Evolutionary conservation across 1,284 basidiomycete genomes (phyloP).

Genomic region (Ganoderma sinense): DNA sequence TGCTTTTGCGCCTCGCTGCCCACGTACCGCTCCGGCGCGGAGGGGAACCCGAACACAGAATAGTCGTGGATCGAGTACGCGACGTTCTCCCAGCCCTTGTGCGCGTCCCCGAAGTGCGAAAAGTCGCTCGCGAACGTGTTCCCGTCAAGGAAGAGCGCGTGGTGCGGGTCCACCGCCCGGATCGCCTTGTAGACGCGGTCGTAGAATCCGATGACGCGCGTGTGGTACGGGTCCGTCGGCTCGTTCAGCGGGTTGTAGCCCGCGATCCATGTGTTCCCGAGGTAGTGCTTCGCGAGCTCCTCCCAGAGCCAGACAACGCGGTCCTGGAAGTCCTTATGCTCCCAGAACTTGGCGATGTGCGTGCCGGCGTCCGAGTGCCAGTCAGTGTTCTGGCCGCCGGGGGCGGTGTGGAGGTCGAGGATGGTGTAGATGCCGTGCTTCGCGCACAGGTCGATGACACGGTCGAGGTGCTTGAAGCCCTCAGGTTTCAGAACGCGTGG

Average conservation of each 20-base stretch:
- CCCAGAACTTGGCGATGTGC: slow-evolving; percentile 72
- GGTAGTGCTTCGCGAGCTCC: slow-evolving; percentile 70
- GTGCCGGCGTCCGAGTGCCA: slow-evolving; percentile 63
- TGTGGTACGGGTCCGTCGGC: slow-evolving; percentile 66
- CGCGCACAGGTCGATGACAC: slow-evolving; percentile 66
- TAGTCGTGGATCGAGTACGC: slow-evolving; percentile 87
- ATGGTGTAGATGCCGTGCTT: slow-evolving; percentile 67
- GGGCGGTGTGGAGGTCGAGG: slow-evolving; percentile 69
- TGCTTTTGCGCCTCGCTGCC: slow-evolving; percentile 59
- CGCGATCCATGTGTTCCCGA: slow-evolving; percentile 67
- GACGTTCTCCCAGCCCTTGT: slow-evolving; percentile 61
- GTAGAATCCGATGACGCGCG: slow-evolving; percentile 66
- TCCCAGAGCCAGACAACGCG: slow-evolving; percentile 75
- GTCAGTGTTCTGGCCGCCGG: slow-evolving; percentile 68
- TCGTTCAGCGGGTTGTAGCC: slow-evolving; percentile 83
- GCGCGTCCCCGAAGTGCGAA: slow-evolving; percentile 62
- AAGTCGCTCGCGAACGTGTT: slow-evolving; percentile 84
- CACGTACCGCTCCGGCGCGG: slow-evolving; percentile 57
- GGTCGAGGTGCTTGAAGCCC: slow-evolving; percentile 73
- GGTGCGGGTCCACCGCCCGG: slow-evolving; percentile 66
- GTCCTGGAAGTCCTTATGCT: slow-evolving; percentile 71
- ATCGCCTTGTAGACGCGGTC: slow-evolving; percentile 63
- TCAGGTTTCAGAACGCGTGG: slow-evolving; percentile 66
- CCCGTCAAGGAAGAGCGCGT: slow-evolving; percentile 75
- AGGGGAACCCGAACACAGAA: slow-evolving; percentile 73